phyloP scores from a whole-genome alignment of 495 filamentous ascomycete species.

The Immersiella caudata region DNA sequence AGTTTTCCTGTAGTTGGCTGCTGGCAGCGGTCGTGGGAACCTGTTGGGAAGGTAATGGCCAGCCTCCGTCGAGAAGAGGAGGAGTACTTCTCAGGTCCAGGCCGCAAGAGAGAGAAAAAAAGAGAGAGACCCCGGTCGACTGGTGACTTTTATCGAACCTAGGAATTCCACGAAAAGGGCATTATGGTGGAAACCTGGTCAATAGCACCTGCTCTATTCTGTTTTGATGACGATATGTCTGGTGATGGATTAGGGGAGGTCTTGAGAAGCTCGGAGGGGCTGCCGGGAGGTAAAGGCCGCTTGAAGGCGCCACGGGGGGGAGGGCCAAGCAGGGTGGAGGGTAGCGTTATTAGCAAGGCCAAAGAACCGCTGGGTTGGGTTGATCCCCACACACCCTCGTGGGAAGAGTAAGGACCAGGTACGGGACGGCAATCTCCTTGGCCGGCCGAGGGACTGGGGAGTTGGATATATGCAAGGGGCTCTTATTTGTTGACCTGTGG shows the following conservation, averaged over 20 bases:
- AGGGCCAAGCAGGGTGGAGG: background rate
- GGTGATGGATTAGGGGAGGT: conserved; percentile 17
- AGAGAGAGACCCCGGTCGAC: conserved; percentile 15
- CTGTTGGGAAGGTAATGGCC: conserved; percentile 16
- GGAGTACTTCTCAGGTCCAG: conserved; percentile 7
- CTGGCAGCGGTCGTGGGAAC: background rate
- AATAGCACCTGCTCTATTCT: conserved; percentile 27
- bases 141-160: conserved; percentile 22
- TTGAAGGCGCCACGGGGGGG: conserved; percentile 16
- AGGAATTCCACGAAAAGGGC: conserved; percentile 20
- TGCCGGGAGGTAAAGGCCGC: conserved; percentile 10
- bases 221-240: conserved; percentile 21
- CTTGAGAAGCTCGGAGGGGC: conserved; percentile 15
- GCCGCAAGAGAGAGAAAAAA: conserved; percentile 15
- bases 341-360: conserved; percentile 15
- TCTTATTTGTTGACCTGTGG: conserved; percentile 19
- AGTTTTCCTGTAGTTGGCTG: conserved; percentile 4
- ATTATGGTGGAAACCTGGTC: conserved; percentile 27
- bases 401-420: conserved; percentile 22
- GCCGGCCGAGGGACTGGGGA: conserved; percentile 11
- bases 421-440: conserved; percentile 32
- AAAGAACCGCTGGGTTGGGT: conserved; percentile 25
- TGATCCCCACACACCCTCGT: conserved; percentile 29
- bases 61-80: conserved; percentile 12
- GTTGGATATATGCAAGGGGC: conserved; percentile 15